These are phyloP conservation scores for Gastrodia elata DNA, from an alignment of 106 monocot species.

Conservation along the genomic window DNA sequence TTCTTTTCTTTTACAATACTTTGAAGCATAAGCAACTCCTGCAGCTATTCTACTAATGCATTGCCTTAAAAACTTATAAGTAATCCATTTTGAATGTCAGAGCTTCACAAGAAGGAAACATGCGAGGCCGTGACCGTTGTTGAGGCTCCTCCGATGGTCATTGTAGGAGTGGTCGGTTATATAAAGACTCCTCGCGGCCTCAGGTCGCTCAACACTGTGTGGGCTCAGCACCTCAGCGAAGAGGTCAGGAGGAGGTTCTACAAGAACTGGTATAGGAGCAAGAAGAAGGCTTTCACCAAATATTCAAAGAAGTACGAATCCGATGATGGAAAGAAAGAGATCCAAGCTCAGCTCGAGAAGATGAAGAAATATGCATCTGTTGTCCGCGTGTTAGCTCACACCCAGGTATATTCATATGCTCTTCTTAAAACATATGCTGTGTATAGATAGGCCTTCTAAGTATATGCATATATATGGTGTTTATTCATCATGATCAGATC, in stretches of 20 bases:
- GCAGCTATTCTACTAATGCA: background rate
- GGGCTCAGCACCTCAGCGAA: constrained; percentile 69
- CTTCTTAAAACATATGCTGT: too few species aligned
- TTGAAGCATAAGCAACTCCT: background rate
- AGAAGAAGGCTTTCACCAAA: constrained; percentile 65
- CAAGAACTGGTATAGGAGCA: constrained; percentile 54
- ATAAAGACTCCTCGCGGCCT: constrained; percentile 66
- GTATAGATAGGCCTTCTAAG: too few species aligned
- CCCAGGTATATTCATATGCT: constrained; percentile 30
- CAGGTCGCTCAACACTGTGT: constrained; percentile 48
- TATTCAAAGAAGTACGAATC: constrained; percentile 59
- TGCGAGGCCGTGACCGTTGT: constrained; percentile 65
- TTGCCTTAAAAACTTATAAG: background rate
- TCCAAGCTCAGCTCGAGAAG: constrained; percentile 48
- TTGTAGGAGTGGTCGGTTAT: constrained; percentile 61
- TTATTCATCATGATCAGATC: constrained; percentile 24
- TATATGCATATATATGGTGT: too few species aligned
- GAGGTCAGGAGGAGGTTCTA: constrained; percentile 66
- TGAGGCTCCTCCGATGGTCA: constrained; percentile 64
- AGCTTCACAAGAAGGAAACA: constrained; percentile 68
- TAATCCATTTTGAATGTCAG: constrained; percentile 9
- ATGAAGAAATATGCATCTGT: constrained; percentile 62
- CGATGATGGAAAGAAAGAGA: constrained; percentile 59
- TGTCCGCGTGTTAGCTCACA: constrained; percentile 59
- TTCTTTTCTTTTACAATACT: background rate